Percentiles rank a stretch among this genome's conserved stretches.
phyloP scores from a whole-genome alignment of 2,329 filamentous ascomycete species.

The Bipolaris zeicola region DNA sequence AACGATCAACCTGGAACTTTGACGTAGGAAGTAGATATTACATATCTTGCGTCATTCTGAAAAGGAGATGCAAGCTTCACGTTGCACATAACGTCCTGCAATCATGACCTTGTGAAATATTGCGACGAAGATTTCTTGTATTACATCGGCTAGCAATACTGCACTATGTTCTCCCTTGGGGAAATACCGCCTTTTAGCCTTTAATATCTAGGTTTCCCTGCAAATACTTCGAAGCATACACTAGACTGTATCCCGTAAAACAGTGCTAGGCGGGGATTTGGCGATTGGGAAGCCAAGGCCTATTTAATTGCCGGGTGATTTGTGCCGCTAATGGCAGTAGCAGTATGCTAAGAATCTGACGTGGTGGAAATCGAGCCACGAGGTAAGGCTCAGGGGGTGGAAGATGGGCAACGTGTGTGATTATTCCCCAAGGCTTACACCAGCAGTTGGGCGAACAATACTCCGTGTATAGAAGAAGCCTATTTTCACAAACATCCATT shows the following conservation, averaged over 20 bases:
- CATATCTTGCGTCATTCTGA: neutral
- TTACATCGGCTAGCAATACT: neutral
- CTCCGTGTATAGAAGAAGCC: neutral
- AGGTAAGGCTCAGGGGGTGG: neutral
- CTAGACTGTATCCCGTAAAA: neutral
- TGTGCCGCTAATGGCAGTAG: neutral
- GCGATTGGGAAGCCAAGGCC: neutral
- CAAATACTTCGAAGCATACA: neutral
- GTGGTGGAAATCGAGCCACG: neutral
- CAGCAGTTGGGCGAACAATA: neutral
- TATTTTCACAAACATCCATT: neutral
- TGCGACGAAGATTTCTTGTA: neutral
- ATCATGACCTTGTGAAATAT: neutral
- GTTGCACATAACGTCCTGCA: neutral
- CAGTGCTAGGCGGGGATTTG: neutral
- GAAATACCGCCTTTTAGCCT: neutral
- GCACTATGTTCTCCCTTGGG: neutral
- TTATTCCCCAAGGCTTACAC: neutral
- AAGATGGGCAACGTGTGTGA: neutral
- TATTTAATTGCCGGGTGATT: neutral
- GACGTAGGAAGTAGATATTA: neutral
- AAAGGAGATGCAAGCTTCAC: neutral
- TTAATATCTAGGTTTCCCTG: neutral
- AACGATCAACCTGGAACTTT: constrained; percentile 29
- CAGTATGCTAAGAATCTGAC: neutral